These are phyloP conservation scores for Leptosphaerulina australis DNA, from an alignment of 2,329 filamentous ascomycete species.

Conservation along the genomic window DNA sequence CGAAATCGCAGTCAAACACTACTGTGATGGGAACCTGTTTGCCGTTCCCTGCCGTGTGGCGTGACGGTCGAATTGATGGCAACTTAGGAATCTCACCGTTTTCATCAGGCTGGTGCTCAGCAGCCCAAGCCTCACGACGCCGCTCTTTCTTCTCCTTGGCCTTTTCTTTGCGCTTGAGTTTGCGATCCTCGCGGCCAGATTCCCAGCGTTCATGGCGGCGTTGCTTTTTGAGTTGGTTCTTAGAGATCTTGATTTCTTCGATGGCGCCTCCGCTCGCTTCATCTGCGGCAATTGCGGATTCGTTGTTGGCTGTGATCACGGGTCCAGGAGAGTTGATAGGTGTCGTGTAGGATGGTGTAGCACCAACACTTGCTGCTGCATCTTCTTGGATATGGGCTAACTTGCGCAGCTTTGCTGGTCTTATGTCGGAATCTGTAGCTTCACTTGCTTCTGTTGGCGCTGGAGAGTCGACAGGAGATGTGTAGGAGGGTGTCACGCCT, in stretches of 20 bases:
- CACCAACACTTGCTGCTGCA: slow-evolving; percentile 14
- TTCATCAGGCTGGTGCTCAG: slow-evolving; percentile 43
- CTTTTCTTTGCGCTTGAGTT: slow-evolving; percentile 64
- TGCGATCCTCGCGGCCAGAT: slow-evolving; percentile 65
- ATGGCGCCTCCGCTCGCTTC: slow-evolving; percentile 11
- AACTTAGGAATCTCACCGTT: slow-evolving; percentile 26
- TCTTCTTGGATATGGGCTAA: slow-evolving; percentile 46
- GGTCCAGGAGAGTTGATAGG: slow-evolving; percentile 18
- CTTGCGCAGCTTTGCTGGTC: slow-evolving; percentile 63
- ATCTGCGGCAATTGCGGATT: slow-evolving; percentile 11
- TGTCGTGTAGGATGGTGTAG: slow-evolving; percentile 18
- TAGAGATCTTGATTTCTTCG: slow-evolving; percentile 65
- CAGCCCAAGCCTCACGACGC: slow-evolving; percentile 53
- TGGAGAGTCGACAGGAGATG: slow-evolving; percentile 14
- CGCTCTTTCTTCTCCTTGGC: slow-evolving; percentile 59
- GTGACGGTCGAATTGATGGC: slow-evolving; percentile 26
- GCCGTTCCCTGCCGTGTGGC: slow-evolving; percentile 41
- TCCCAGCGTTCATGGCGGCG: slow-evolving; percentile 77
- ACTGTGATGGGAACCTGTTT: slow-evolving; percentile 76
- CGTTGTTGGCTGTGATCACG: slow-evolving; percentile 20
- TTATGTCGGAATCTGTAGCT: slow-evolving; percentile 55
- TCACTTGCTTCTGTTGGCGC: slow-evolving; percentile 13
- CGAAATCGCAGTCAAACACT: slow-evolving; percentile 90
- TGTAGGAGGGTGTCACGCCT: slow-evolving; percentile 14
- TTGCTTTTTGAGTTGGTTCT: slow-evolving; percentile 83